Percentiles rank a stretch among this genome's conserved stretches.
These are phyloP conservation scores for Cavenderia fasciculata DNA, from an alignment of 78 protist genomes.

Conservation along the genomic window DNA sequence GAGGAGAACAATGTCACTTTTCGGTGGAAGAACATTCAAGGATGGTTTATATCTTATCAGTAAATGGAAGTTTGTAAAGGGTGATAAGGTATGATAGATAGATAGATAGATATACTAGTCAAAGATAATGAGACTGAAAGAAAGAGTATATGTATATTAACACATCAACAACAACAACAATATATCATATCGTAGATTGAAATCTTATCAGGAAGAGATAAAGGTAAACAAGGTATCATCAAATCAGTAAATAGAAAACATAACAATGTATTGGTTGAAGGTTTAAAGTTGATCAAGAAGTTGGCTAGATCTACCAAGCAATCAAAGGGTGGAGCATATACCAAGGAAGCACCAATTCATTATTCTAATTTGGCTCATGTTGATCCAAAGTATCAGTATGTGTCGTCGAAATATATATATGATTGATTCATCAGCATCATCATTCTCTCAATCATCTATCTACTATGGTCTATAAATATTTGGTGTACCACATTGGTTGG, in stretches of 20 bases:
- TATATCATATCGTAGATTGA: constrained; percentile 16
- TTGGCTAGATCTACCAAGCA: constrained; percentile 24
- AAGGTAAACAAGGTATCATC: constrained; percentile 69
- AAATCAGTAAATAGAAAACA: constrained; percentile 72
- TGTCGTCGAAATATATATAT: not conserved
- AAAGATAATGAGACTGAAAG: too few relatives aligned
- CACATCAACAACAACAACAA: not conserved
- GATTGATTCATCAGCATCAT: not conserved
- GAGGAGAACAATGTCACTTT: constrained; percentile 11
- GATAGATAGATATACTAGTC: too few relatives aligned
- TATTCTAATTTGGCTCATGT: constrained; percentile 61
- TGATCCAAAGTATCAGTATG: constrained; percentile 59
- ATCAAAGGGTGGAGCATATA: constrained; percentile 31
- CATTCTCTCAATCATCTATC: too few relatives aligned
- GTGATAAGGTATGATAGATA: constrained; percentile 58
- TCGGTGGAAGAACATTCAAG: constrained; percentile 50
- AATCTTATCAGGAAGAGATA: constrained; percentile 73
- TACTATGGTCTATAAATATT: too few relatives aligned
- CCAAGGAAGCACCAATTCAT: constrained; percentile 74
- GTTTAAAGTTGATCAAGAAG: constrained; percentile 59
- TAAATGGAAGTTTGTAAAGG: constrained; percentile 70
- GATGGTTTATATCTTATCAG: constrained; percentile 31
- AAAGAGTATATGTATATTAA: too few relatives aligned
- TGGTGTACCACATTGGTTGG: too few relatives aligned
- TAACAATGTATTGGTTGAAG: constrained; percentile 59